A percentile compares a stretch with the other conserved stretches of the same genome.
Evolutionary conservation across 2,329 filamentous ascomycete species (phyloP).

Genomic region (Phoma sp.): DNA sequence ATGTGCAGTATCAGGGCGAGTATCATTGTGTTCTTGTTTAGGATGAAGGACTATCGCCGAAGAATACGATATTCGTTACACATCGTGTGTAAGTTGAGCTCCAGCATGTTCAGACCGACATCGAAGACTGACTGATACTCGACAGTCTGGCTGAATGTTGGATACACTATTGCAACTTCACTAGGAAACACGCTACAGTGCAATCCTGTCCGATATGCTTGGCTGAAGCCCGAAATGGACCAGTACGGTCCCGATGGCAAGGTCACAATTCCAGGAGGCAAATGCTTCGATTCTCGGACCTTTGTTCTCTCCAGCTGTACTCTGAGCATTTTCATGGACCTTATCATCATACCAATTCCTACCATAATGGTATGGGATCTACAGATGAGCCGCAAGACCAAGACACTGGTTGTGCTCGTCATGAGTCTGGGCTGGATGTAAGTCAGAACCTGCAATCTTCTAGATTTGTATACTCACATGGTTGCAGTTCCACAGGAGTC

Average conservation of each 20-base stretch:
- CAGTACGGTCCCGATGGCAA: conserved; percentile 34
- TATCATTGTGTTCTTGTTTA: conserved; percentile 47
- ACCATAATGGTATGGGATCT: conserved; percentile 53
- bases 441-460: conserved; percentile 6
- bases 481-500: conserved; percentile 37
- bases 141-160: conserved; percentile 44
- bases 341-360: conserved; percentile 51
- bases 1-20: conserved; percentile 47
- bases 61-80: conserved; percentile 40
- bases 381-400: conserved; percentile 49
- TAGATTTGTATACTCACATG: not conserved
- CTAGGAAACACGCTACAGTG: conserved; percentile 47
- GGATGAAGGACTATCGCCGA: conserved; percentile 42
- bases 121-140: not conserved
- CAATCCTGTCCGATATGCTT: conserved; percentile 39
- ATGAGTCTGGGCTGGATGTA: conserved; percentile 47
- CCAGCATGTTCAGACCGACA: not conserved
- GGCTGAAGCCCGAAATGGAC: conserved; percentile 40
- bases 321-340: conserved; percentile 46
- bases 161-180: conserved; percentile 42
- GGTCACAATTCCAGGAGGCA: conserved; percentile 32
- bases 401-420: conserved; percentile 38
- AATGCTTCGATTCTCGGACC: conserved; percentile 41
- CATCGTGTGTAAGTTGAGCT: conserved; percentile 30
- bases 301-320: conserved; percentile 45